A percentile compares a stretch with the other conserved stretches of the same genome.
These are phyloP conservation scores for Dipteronia dyeriana DNA, from an alignment of 345 rosid genomes.

Conservation along the genomic window DNA sequence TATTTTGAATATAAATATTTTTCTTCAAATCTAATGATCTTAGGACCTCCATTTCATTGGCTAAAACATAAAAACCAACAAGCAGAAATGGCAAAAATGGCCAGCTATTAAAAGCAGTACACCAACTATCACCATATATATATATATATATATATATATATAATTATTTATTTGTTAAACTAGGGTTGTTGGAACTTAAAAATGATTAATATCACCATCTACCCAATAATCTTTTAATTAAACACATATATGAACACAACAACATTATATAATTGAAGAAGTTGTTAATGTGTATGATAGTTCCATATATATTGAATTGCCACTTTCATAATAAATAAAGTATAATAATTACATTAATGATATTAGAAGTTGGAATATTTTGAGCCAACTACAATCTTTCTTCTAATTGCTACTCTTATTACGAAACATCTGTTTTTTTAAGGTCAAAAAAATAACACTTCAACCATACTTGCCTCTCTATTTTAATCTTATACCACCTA, in stretches of 20 bases:
- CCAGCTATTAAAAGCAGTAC: constrained; percentile 7
- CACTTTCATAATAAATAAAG: not conserved
- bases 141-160: no score
- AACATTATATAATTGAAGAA: constrained; percentile 2
- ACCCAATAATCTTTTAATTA: constrained; percentile 5
- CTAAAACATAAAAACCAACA: constrained; percentile 1
- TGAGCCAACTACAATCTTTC: not conserved
- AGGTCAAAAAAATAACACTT: not conserved
- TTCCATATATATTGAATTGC: not conserved
- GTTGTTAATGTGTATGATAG: not conserved
- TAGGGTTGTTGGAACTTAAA: not conserved
- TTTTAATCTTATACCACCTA: not conserved
- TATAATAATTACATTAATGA: not conserved
- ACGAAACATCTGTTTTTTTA: no score
- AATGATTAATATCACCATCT: not conserved
- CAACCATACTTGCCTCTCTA: not conserved
- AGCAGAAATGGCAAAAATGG: constrained; percentile 9
- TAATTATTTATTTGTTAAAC: constrained; percentile 1
- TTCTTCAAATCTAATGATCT: not conserved
- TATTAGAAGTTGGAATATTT: not conserved
- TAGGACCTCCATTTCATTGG: not conserved
- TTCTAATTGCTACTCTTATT: not conserved
- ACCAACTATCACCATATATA: constrained; percentile 19
- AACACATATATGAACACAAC: not conserved
- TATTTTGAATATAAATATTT: not conserved